phyloP scores from a whole-genome alignment of 2,329 filamentous ascomycete species.

The Helotiales sp. region DNA sequence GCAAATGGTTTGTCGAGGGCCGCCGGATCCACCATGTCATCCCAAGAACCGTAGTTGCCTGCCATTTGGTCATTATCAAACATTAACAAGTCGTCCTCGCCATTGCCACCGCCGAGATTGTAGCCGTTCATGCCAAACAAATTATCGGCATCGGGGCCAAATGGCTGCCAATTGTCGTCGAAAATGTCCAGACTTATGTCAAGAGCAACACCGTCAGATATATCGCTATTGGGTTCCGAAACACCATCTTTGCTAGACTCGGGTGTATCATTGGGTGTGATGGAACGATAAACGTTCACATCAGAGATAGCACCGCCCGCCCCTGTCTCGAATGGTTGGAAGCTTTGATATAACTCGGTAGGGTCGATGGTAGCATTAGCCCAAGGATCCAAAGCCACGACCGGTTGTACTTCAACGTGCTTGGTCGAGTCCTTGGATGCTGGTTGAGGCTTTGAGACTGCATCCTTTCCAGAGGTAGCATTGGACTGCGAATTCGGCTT shows the following conservation, averaged over 20 bases:
- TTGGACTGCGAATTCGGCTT: constrained; percentile 35
- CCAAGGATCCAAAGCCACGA: constrained; percentile 36
- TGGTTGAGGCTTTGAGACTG: constrained; percentile 15
- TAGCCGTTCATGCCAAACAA: constrained; percentile 44
- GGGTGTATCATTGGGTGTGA: constrained; percentile 63
- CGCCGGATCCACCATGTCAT: constrained; percentile 44
- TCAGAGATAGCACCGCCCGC: constrained; percentile 52
- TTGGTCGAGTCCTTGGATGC: constrained; percentile 18
- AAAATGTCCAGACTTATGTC: constrained; percentile 50
- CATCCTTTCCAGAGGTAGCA: constrained; percentile 23
- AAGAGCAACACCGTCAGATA: constrained; percentile 53
- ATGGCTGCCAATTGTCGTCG: constrained; percentile 45
- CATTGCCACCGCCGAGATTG: constrained; percentile 29
- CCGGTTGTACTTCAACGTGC: constrained; percentile 25
- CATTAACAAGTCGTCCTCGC: constrained; percentile 28
- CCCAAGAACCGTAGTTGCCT: constrained; percentile 42
- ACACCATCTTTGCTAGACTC: constrained; percentile 62
- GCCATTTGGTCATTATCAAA: constrained; percentile 28
- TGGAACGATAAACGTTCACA: constrained; percentile 52
- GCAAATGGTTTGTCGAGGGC: constrained; percentile 55
- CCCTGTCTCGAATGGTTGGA: constrained; percentile 43
- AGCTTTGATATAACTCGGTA: constrained; percentile 46
- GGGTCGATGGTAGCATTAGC: constrained; percentile 53
- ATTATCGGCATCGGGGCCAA: constrained; percentile 45
- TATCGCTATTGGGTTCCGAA: constrained; percentile 63